phyloP scores from a whole-genome alignment of 331 rosid genomes.

The Quercus tomentella region DNA sequence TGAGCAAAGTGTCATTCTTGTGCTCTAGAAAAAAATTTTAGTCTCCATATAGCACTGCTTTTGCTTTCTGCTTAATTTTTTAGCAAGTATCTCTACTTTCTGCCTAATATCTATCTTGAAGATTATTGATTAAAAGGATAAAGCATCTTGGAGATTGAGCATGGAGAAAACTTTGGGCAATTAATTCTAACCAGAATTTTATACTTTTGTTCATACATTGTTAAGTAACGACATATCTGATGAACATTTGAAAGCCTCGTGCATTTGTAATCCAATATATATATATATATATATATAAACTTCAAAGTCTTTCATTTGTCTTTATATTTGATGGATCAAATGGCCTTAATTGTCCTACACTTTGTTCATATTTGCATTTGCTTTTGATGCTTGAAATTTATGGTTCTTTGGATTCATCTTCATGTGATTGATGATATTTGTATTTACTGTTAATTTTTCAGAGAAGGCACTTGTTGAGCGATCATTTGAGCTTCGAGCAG shows the following conservation, averaged over 20 bases:
- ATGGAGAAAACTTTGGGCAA: background rate
- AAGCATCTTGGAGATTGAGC: background rate
- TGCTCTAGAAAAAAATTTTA: background rate
- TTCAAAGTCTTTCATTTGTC: too few species aligned
- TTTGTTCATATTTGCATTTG: background rate
- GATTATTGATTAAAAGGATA: too few species aligned
- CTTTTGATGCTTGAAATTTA: background rate
- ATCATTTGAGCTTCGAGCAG: constrained; percentile 79
- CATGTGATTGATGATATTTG: background rate
- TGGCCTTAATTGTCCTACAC: background rate
- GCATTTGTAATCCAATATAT: background rate
- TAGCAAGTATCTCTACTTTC: background rate
- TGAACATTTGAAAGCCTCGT: background rate
- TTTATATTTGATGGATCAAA: background rate
- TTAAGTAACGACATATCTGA: too few species aligned
- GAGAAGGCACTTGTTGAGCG: constrained; percentile 82
- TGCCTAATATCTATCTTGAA: background rate
- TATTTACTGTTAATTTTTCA: constrained; percentile 23
- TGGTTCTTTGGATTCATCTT: background rate
- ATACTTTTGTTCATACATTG: background rate
- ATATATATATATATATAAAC: background rate
- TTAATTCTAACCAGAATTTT: background rate
- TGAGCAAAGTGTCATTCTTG: constrained; percentile 27
- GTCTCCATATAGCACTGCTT: background rate
- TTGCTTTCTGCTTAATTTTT: too few species aligned